phyloP scores from a whole-genome alignment of 129 eudicot species.

The Chrysanthemum makinoi region DNA sequence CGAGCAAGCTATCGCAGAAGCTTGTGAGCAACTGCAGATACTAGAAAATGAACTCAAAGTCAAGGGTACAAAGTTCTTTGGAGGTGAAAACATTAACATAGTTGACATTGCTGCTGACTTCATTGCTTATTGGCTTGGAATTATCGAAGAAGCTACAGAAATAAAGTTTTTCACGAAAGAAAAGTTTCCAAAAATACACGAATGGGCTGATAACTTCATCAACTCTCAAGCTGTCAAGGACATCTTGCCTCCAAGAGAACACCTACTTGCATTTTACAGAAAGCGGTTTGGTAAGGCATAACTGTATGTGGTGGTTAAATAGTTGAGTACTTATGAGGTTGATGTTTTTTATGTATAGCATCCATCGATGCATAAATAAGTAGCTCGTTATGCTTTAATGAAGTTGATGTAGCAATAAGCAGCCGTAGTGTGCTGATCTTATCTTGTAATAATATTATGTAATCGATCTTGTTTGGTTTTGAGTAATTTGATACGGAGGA shows the following conservation, averaged over 20 bases:
- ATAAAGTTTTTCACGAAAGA: slow-evolving; percentile 22
- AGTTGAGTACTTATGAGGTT: neutral
- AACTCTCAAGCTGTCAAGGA: slow-evolving; percentile 20
- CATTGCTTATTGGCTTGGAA: slow-evolving; percentile 35
- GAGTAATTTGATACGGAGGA: too few relatives aligned
- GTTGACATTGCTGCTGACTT: slow-evolving; percentile 28
- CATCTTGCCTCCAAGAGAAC: slow-evolving; percentile 30
- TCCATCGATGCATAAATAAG: neutral
- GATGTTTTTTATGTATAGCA: neutral
- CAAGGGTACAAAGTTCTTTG: slow-evolving; percentile 29
- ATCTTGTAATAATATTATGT: neutral
- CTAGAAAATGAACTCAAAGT: slow-evolving; percentile 32
- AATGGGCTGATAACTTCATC: slow-evolving; percentile 29
- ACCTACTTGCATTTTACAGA: neutral
- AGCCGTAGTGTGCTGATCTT: neutral
- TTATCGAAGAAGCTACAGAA: slow-evolving; percentile 18
- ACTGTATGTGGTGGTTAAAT: neutral
- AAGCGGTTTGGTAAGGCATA: slow-evolving; percentile 13
- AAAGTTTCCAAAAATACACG: slow-evolving; percentile 16
- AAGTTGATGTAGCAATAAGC: neutral
- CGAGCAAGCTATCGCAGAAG: slow-evolving; percentile 18
- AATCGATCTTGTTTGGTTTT: neutral
- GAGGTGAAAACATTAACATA: slow-evolving; percentile 32
- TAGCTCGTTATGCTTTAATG: too few relatives aligned
- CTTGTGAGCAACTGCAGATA: slow-evolving; percentile 20